phyloP scores from a whole-genome alignment of 2,329 filamentous ascomycete species.

The Xylaria sp. region DNA sequence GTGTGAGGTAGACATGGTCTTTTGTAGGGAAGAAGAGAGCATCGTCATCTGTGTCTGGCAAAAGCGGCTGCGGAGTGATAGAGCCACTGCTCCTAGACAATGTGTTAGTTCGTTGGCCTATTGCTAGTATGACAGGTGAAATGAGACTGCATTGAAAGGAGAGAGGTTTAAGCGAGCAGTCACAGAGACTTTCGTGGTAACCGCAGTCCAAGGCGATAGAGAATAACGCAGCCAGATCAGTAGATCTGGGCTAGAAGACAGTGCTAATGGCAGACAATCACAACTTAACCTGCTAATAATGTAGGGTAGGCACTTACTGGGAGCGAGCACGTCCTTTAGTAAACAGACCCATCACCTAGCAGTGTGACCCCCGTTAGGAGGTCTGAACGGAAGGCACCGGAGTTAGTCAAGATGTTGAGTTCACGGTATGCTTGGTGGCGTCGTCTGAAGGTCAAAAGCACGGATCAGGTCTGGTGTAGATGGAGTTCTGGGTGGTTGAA shows the following conservation, averaged over 20 bases:
- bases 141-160: background rate
- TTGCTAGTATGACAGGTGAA: background rate
- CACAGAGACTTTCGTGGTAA: background rate
- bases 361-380: background rate
- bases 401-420: background rate
- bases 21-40: constrained; percentile 36
- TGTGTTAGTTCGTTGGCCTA: constrained; percentile 18
- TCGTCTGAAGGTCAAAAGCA: background rate
- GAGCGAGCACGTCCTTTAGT: constrained; percentile 32
- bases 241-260: background rate
- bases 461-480: background rate
- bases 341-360: constrained; percentile 31
- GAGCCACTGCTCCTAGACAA: constrained; percentile 35
- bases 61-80: constrained; percentile 1
- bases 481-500: background rate
- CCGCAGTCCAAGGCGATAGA: background rate
- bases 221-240: background rate
- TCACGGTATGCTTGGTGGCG: background rate
- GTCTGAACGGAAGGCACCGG: background rate
- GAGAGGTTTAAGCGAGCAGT: background rate
- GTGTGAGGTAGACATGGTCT: constrained; percentile 41
- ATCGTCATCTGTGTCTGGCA: constrained; percentile 21
- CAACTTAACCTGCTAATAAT: background rate
- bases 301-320: constrained; percentile 30
- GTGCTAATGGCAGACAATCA: background rate